Evolutionary conservation across 805 yeast genomes (phyloP).

Genomic region (Lipomyces spencermartinsiae): DNA sequence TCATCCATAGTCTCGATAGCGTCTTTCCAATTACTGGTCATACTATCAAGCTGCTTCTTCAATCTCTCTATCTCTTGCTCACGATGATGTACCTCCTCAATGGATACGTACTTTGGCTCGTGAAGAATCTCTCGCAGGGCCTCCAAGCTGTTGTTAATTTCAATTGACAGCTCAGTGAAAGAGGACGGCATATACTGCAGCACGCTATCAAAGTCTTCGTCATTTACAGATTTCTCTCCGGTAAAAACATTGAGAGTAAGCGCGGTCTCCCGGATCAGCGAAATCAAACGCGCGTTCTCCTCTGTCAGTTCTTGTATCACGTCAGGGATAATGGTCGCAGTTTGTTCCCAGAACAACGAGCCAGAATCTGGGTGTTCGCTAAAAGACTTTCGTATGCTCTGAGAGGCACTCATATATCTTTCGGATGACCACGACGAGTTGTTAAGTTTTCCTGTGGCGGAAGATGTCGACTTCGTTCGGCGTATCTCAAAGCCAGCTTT

Average conservation of each 20-base stretch:
- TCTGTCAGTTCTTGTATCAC: constrained; percentile 30
- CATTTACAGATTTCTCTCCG: constrained; percentile 28
- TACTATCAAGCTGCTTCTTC: constrained; percentile 37
- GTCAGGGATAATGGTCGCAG: constrained; percentile 27
- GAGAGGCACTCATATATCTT: background rate
- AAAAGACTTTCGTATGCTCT: constrained; percentile 7
- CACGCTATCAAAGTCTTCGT: constrained; percentile 24
- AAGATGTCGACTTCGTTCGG: constrained; percentile 23
- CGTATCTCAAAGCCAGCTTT: constrained; percentile 38
- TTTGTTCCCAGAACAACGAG: constrained; percentile 17
- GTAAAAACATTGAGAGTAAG: constrained; percentile 33
- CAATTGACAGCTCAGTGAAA: constrained; percentile 34
- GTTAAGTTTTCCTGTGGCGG: constrained; percentile 23
- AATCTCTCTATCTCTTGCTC: constrained; percentile 35
- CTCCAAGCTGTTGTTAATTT: constrained; percentile 34
- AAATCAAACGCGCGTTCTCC: constrained; percentile 31
- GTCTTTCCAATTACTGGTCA: constrained; percentile 42
- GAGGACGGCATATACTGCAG: constrained; percentile 30
- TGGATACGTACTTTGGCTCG: constrained; percentile 30
- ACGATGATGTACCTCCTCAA: constrained; percentile 29
- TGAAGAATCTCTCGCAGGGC: constrained; percentile 32
- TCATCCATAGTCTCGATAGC: constrained; percentile 44
- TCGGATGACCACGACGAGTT: constrained; percentile 17
- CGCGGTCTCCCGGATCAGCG: constrained; percentile 34
- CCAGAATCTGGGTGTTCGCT: constrained; percentile 26